Evolutionary conservation across 768 basidiomycete species (phyloP), one percentile per base, ranked within the genome.

Genomic region (Russula sp.): DNA sequence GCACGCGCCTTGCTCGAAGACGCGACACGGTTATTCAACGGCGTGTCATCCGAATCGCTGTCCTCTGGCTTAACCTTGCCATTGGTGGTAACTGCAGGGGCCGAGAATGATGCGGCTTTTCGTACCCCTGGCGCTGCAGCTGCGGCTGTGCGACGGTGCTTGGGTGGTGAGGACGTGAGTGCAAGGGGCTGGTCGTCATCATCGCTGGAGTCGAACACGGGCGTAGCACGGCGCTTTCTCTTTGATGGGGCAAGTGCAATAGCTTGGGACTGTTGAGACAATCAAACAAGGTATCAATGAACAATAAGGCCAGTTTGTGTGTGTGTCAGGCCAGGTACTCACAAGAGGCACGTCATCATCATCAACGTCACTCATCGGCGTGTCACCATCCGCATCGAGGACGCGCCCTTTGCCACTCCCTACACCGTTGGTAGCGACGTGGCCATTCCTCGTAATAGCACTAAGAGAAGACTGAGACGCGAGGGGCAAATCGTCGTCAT

Each of bases 171-270:
- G 32, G 87, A 86, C 52, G 87, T 84, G 42, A 89, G 79, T 56
- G 87, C 87, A 18, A 76, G 76, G 58, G 90, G 87, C 65, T 90
- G 86, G 49, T 88, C 87, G 63, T 84, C 86, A 34, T 84, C 77
- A 16, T 81, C 77, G 61, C 78, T 78, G 32, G 75, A 70, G 29
- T 58, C 49, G n/a, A 76, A 56, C 18, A 49, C 25, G 47, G 59
- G 42, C 8, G 47, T 43, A 43, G 43, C 18, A 43, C n/a, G 60
- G 25, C 53, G 49, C 55, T 67, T 67, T 25, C 66, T 73, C 75
- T 90, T 91, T 63, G 71, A 66, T 22, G 61, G 32, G 10, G 51
- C 14, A 22, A 35, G 39, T 0, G 57, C 10, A 52, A 77, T 77
- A 42, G 79, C 72, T 75, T 89, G 84, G 10, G 83, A 86, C 84